Base-by-base conservation (phyloP, 2,329 filamentous ascomycete genomes). In the Thelonectria discophora region DNA sequence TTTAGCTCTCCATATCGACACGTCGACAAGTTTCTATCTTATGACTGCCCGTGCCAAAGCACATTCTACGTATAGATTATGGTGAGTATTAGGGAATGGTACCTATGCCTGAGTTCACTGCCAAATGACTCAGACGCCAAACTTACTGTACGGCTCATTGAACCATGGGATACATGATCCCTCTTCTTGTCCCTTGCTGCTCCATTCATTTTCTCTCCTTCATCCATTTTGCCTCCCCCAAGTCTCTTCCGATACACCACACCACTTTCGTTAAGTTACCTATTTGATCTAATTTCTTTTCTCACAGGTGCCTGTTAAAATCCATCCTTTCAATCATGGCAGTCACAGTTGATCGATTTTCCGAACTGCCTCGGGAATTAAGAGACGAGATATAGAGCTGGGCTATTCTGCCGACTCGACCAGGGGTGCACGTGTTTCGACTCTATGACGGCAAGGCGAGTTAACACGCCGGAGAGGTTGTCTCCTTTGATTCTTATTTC, bases 381-480 rank as follows among this genome's bases (percentile, higher is more conserved):
- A n/a, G 60, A 13, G 45, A 61, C 10, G 9, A 48, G 11, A 56
- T 65, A 2, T 66, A 49, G 63, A 24, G n/a, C 30, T 13, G 58
- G 1, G 63, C 27, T 10, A 30, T 55, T 0, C 50, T 56, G 0
- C 18, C 24, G 5, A 0, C 48, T 12, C 24, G 32, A 13, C 46
- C 42, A 1, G 63, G 60, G 2, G 60, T 49, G 5, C 56, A 66
- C 5, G 49, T 65, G 2, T 58, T 63, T 32, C 5, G 12, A 11
- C 5, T 64, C 4, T 21, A 45, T 0, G 8, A 47, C 5, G 12
- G 11, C 5, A 0, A 37, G 1, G 27, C 54, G 18, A 11, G 48
- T 18, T 0, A 3, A 10, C 15, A 13, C 5, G 3, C 24, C 5
- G 43, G 32, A 1, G 43, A 55, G 17, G 13, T 9, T 2, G 8